Evolutionary conservation across 768 basidiomycete species (phyloP), one percentile per base, ranked within the genome.

Genomic region (Auricularia heimuer): DNA sequence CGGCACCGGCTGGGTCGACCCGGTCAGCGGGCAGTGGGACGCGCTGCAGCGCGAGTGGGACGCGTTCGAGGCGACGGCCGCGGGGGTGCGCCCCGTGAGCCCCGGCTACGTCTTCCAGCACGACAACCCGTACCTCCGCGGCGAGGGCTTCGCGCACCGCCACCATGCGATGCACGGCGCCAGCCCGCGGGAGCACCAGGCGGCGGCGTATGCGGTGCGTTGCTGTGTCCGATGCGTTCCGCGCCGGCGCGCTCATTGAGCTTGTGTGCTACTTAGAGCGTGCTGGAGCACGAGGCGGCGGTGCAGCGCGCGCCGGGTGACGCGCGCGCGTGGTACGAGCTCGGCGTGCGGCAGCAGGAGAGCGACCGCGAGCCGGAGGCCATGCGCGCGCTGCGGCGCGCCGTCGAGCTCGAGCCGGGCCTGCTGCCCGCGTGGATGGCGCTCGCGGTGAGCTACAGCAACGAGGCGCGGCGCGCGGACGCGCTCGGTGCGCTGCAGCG

Each of bases 271-370:
- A n/a, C n/a, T n/a, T 29, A 98, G 94, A 89, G 82, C 69, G 85
- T 98, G 8, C 79, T 98, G 36, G 89, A 94, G 73, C 79, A 93
- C 12, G 96, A 99, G 77, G 96, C 96, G 6, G 82, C 82, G 33
- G 94, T 96, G 14, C 92, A 96, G 71, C 83, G 81, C 47, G 83
- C 94, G 70, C 85, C 88, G 67, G 77, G 73, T 8, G 83, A 90
- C 69, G 85, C 90, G 3, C 68, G 76, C 42, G 88, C 87, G 8
- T 99, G 97, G 97, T 95, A 84, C 72, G 84, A 89, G 68, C 86
- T 98, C 62, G 97, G 97, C 33, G 87, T 99, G 61, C 94, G 92
- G 75, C 97, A 98, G 72, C 97, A 99, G 75, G 95, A 97, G 76
- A 97, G 95, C 73, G 97, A 99, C 74, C 86, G 95, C 16, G 97